Evolutionary conservation across 164 flowering plant genomes (phyloP), one percentile per base, ranked within the genome.

Genomic region (Sedum album): DNA sequence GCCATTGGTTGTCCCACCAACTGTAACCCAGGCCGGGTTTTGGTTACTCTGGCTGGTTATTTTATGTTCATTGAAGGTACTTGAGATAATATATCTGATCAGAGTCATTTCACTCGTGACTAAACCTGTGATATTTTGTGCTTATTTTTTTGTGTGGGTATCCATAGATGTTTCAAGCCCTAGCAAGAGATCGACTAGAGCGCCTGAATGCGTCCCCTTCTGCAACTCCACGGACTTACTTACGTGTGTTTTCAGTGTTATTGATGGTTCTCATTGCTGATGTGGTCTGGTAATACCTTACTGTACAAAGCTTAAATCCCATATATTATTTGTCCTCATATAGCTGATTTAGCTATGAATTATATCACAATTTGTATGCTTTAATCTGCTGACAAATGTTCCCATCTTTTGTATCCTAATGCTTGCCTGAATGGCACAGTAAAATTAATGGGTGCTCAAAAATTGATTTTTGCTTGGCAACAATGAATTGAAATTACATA

Each of bases 191-290:
- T 66, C 85, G 99, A 38, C 96, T 91, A 71, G 96, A 91, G 57
- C 84, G 96, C 11, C 71, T 94, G 79, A 94, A 94, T 82, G 89
- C 91, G 65, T 94, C 98, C 65, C 97, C 98, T 69, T 88, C 97
- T 76, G 87, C 87, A 48, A 88, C 92, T 41, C 91, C 96, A 21
- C 81, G 88, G 95, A 73, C 90, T 71, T 91, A 87, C 73, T 88
- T 86, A 72, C 97, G 98, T 57, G 96, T 90, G 21, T 94, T 80
- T 87, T 87, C 95, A 33, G 92, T 74, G 13, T 73, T 94, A 53
- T 73, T 88, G 71, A 66, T 87, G 69, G 96, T 94, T 68, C 78
- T 94, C 62, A 69, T 77, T 20, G 76, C 74, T 53, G 92, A 94
- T 72, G 31, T 83, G 62, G 76, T 84, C 72, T 88, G 97, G 98